Evolutionary conservation across 805 yeast genomes (phyloP).

Genomic region (Candida ponderosae): DNA sequence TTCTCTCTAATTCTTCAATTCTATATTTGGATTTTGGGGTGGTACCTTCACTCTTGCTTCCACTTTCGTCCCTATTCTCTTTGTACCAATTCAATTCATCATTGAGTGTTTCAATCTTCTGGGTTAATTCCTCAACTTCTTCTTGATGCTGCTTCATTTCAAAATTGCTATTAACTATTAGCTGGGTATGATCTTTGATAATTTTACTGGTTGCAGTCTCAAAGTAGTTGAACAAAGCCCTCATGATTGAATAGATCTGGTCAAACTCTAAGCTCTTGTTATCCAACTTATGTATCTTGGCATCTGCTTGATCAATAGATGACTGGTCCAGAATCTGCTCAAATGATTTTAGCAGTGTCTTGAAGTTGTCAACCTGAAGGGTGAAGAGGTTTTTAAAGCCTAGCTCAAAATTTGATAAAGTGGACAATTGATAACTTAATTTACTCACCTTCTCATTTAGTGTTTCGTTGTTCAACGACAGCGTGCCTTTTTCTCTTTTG

Average conservation of each 20-base stretch:
- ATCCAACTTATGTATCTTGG: conserved; percentile 36
- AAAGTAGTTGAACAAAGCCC: conserved; percentile 44
- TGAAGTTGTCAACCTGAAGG: conserved; percentile 37
- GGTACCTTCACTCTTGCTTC: conserved; percentile 6
- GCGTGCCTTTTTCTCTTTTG: conserved; percentile 27
- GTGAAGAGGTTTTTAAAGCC: conserved; percentile 34
- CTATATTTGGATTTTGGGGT: conserved; percentile 38
- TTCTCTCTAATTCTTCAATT: conserved; percentile 51
- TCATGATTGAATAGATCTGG: conserved; percentile 23
- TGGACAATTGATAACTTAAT: conserved; percentile 17
- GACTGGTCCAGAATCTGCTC: conserved; percentile 48
- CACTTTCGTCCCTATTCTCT: conserved; percentile 4
- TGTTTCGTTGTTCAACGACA: conserved; percentile 28
- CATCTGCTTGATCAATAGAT: conserved; percentile 52
- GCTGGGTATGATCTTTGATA: conserved; percentile 43
- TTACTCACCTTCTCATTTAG: conserved; percentile 30
- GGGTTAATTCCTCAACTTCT: conserved; percentile 3
- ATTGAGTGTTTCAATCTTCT: conserved; percentile 1
- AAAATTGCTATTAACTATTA: conserved; percentile 11
- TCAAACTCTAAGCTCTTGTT: conserved; percentile 21
- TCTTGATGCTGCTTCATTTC: not conserved
- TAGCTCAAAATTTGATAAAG: conserved; percentile 25
- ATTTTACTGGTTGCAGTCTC: conserved; percentile 54
- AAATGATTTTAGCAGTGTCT: conserved; percentile 41
- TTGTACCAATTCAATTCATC: conserved; percentile 14